Base-by-base conservation (phyloP, 371 early-diverging fungal genomes). In the Mortierella sp. region DNA sequence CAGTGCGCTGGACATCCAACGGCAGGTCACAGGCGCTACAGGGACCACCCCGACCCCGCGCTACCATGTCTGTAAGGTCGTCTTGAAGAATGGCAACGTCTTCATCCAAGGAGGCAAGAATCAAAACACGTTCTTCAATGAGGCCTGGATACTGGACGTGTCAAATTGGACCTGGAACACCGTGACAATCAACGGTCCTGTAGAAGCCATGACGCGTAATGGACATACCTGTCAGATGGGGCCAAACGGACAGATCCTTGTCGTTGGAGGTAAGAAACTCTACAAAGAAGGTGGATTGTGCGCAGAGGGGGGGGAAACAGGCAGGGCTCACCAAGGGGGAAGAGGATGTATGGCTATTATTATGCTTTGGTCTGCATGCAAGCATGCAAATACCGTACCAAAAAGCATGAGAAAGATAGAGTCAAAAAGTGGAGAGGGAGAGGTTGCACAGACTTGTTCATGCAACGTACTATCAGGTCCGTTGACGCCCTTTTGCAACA, bases 161-260 rank as follows among this genome's bases (percentile, higher is more conserved):
- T 16, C n/a, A 24, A 60, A 31, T 21, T 73, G 63, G 67, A 55
- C 47, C 18, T 73, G 73, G 73, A 48, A 7, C 1, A 3, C 8
- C 19, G 34, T 59, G n/a, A 26, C 0, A 3, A 63, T 73, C 54
- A 24, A 27, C 18, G 73, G 73, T 4, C 30, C 53, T 16, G 12
- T 13, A 1, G 14, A 14, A 16, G 60, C 31, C 1, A 54, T 73
- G 64, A 51, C 52, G 13, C 63, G 73, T n/a, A 67, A 67, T 3
- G 73, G 68, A 19, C 73, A 73, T 16, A 5, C 73, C 9, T 73
- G 73, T 38, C 55, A 73, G 27, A 39, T 67, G 57, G 73, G 73
- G 3, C 68, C 68, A 8, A 57, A 73, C 42, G 67, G 67, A 45
- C 73, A 73, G 49, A 58, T 73, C 42, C 14, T 73, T 3, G 9